These are phyloP conservation scores for Peterozyma xylosa DNA, from an alignment of 805 yeast genomes.

Conservation along the genomic window DNA sequence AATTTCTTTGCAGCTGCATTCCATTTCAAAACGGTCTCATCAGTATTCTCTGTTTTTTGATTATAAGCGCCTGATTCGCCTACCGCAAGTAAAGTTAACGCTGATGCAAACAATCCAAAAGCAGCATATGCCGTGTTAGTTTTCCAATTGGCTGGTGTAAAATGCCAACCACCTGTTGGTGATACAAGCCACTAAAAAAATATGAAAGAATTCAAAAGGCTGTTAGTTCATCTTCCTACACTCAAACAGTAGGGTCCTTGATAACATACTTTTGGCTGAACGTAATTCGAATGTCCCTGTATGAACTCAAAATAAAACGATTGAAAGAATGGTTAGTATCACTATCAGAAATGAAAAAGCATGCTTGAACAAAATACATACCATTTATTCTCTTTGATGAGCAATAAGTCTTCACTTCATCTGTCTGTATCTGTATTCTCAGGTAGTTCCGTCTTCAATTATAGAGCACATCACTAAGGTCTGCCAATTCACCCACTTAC, in stretches of 20 bases:
- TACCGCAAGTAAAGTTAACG: constrained; percentile 24
- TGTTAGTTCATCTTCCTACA: not conserved
- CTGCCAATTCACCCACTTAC: no score
- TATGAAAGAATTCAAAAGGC: not conserved
- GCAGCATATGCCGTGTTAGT: constrained; percentile 33
- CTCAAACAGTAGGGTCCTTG: not conserved
- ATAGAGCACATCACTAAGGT: no score
- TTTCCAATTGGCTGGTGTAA: constrained; percentile 43
- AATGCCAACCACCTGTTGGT: constrained; percentile 52
- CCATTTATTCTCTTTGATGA: no score
- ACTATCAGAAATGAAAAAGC: no score
- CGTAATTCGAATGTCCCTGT: constrained; percentile 1
- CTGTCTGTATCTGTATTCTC: no score
- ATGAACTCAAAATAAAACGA: not conserved
- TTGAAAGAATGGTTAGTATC: no score
- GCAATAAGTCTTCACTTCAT: no score
- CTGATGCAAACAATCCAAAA: constrained; percentile 27
- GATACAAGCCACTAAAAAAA: constrained; percentile 23
- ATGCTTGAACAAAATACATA: no score
- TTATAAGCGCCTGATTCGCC: constrained; percentile 29
- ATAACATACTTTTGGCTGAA: constrained; percentile 7
- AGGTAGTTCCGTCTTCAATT: no score
- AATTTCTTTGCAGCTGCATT: constrained; percentile 35
- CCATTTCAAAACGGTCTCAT: constrained; percentile 35
- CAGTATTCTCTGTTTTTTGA: constrained; percentile 26